These are phyloP conservation scores for Annona cherimola DNA, from an alignment of 164 flowering plant genomes.

Conservation along the genomic window DNA sequence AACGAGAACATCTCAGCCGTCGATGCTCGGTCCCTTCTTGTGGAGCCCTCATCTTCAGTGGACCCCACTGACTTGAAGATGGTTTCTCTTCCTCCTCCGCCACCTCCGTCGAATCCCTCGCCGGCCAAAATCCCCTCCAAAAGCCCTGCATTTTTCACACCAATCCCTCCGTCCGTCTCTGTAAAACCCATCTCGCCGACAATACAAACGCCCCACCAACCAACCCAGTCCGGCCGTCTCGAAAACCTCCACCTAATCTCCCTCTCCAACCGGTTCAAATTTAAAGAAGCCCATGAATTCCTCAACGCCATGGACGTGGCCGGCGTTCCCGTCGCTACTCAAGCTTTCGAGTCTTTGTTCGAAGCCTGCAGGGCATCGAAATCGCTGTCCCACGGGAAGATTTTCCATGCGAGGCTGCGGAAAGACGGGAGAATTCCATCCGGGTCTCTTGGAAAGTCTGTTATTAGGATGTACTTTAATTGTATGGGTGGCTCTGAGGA, in stretches of 20 bases:
- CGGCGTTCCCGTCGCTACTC: slow-evolving; percentile 22
- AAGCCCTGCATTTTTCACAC: slow-evolving; percentile 23
- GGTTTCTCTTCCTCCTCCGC: slow-evolving; percentile 15
- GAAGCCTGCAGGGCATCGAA: slow-evolving; percentile 26
- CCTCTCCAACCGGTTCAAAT: slow-evolving; percentile 39
- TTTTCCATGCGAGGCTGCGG: slow-evolving; percentile 21
- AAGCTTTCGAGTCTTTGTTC: slow-evolving; percentile 30
- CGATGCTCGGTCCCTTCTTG: no score
- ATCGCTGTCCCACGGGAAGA: slow-evolving; percentile 29
- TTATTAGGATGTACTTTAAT: slow-evolving; percentile 33
- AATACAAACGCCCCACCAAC: background rate
- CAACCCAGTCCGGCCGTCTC: slow-evolving; percentile 17
- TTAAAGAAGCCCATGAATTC: slow-evolving; percentile 40
- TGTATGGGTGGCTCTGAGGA: slow-evolving; percentile 28
- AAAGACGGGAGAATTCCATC: slow-evolving; percentile 20
- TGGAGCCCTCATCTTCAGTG: no score
- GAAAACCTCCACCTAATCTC: slow-evolving; percentile 45
- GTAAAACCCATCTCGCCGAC: slow-evolving; percentile 25
- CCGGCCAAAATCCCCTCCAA: background rate
- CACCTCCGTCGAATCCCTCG: slow-evolving; percentile 4
- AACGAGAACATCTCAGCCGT: no score
- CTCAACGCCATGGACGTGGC: slow-evolving; percentile 34
- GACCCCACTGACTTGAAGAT: no score
- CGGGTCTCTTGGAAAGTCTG: slow-evolving; percentile 24
- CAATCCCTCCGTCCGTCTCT: slow-evolving; percentile 40